These are phyloP conservation scores for Letharia lupina DNA, from an alignment of 495 filamentous ascomycete species.

Conservation along the genomic window DNA sequence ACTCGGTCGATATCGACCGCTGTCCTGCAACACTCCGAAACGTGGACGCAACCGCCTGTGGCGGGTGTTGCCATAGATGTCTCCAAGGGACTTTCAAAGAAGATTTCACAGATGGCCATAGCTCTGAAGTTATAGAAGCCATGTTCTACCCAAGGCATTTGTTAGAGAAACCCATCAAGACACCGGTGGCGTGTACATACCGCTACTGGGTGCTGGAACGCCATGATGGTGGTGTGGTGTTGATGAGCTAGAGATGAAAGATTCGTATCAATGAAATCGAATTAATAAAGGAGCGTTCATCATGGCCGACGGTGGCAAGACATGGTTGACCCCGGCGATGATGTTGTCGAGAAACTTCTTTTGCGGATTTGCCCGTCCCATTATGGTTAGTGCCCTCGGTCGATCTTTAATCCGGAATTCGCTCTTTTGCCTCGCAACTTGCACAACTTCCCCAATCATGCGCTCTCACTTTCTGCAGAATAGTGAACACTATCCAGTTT, in stretches of 20 bases:
- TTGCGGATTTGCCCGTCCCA: neutral
- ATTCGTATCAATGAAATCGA: neutral
- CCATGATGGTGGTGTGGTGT: conserved; percentile 33
- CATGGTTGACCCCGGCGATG: neutral
- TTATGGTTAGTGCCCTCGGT: neutral
- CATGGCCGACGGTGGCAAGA: neutral
- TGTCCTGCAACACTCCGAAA: neutral
- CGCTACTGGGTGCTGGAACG: conserved; percentile 38
- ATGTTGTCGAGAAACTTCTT: conserved; percentile 14
- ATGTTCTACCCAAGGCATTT: conserved; percentile 31
- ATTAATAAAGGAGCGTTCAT: conserved; percentile 2
- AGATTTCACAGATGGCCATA: conserved; percentile 40
- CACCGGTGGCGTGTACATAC: conserved; percentile 32
- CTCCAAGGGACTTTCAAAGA: conserved; percentile 35
- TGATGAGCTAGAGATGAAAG: neutral
- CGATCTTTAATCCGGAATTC: neutral
- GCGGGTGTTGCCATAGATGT: conserved; percentile 21
- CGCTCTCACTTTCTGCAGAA: neutral
- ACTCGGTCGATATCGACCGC: conserved; percentile 9
- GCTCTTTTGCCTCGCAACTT: neutral
- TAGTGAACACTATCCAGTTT: neutral
- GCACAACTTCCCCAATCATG: neutral
- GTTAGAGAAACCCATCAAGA: neutral
- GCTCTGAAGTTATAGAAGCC: conserved; percentile 34
- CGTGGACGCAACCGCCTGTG: neutral